Base-by-base conservation (phyloP, 257 asterid species). In the Linaria vulgaris region DNA sequence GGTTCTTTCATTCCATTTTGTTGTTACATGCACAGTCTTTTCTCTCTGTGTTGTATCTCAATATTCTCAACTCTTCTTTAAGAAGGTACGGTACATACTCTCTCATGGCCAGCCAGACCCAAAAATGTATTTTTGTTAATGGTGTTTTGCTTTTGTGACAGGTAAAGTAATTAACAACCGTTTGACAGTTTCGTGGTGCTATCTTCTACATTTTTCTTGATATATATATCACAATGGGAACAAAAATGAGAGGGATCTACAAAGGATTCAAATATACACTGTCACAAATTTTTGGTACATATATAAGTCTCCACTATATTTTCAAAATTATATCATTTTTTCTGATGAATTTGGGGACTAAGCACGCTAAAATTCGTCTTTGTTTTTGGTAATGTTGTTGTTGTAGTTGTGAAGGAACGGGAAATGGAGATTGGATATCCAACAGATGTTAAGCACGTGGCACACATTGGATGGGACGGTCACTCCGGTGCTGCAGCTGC, bases 381-480 rank as follows among this genome's bases (percentile, higher is more conserved):
- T 34, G 6, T 52, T 34, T 3, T 34, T 34, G 6, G 5, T 34
- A 3, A 34, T 52, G 53, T 65, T 43, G 11, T 52, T 34, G 21
- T 60, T 74, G 72, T 30, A 84, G 95, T 84, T 66, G 88, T 86
- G 69, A 86, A 84, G 84, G 96, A 89, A 71, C 88, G 88, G 38
- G 94, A 89, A 70, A 78, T 86, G 7, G 95, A 89, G 72, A 89
- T 89, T 64, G 96, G 96, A 48, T 77, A 54, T 39, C 96, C 96
- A 2, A 89, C 95, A 47, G 91, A 89, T 69, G 96, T 86, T 69
- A 86, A 89, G 79, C 96, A 89, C 75, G 88, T 89, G 78, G 86
- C 95, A 20, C 96, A 89, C 67, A 84, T 89, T 70, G 96, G 96
- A 44, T 89, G 96, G 95, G 96, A 89, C 66, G 94, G 94, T 50